Base-by-base conservation (phyloP, 2,329 filamentous ascomycete genomes). In the Fusarium hostae region DNA sequence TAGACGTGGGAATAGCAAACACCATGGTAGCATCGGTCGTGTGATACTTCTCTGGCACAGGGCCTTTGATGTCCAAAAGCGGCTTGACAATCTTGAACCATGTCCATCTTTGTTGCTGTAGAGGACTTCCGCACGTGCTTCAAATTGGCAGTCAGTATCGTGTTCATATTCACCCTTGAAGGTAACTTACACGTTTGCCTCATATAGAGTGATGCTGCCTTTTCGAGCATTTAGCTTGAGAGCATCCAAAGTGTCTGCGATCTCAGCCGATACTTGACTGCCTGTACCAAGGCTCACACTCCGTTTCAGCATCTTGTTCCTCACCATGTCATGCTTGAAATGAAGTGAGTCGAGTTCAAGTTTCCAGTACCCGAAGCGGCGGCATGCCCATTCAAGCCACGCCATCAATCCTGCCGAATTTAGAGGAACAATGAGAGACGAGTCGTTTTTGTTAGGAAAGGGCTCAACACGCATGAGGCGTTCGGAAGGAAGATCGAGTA, bases 51-150 rank as follows among this genome's bases (percentile, higher is more conserved):
- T 47, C 39, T 10, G 63, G 71, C 16, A 26, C 37, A 24, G 59
- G 39, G 9, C 59, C 62, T 15, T 34, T 32, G 13, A 45, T 59
- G 13, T 55, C 37, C 20, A 54, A 26, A 4, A 77, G 32, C 7
- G 75, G 73, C 51, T 75, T 77, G 37, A 45, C 44, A 39, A 77
- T 76, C 28, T 71, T 71, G 63, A 77, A 68, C 76, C 76, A 77
- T 16, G 57, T 54, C 76, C 76, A 77, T 4, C 34, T 70, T 22
- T 64, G 68, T 12, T 41, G 13, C 11, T 26, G n/a, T 24, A 22
- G 35, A 9, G 54, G 66, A 5, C 26, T 43, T 26, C 47, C 54
- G 15, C 32, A 37, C 13, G 44, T 9, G 20, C 66, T 59, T 50
- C 35, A 40, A 20, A 41, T 9, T 12, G 10, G 12, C 12, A 45